phyloP scores from a whole-genome alignment of 1,139 yeast genomes.

The Nakaseomyces uthaithaninus region DNA sequence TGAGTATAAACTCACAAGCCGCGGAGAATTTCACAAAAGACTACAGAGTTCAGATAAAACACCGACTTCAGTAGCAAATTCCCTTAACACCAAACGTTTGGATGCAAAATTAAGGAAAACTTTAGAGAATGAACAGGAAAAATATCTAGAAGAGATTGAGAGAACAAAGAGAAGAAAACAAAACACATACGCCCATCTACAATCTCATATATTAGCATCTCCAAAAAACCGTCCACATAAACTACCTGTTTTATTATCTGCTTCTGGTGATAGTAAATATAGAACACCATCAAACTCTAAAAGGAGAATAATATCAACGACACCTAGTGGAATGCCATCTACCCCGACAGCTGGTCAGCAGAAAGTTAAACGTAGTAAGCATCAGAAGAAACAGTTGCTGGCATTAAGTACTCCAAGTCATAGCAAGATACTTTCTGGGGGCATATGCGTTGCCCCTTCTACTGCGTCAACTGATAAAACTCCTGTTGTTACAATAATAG shows the following conservation, averaged over 20 bases:
- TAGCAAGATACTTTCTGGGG: constrained; percentile 18
- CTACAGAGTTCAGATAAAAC: constrained; percentile 13
- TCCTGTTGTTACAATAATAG: constrained; percentile 5
- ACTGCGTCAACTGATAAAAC: constrained; percentile 9
- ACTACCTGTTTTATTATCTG: constrained; percentile 29
- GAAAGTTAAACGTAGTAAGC: not conserved
- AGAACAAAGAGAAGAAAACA: constrained; percentile 16
- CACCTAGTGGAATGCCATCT: constrained; percentile 14
- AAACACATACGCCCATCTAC: constrained; percentile 28
- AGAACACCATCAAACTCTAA: constrained; percentile 25
- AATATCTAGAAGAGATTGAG: constrained; percentile 8
- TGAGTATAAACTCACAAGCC: constrained; percentile 25
- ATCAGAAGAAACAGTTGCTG: not conserved
- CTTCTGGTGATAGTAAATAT: constrained; percentile 20
- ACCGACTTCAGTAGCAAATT: constrained; percentile 10
- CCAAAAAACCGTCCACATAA: constrained; percentile 25
- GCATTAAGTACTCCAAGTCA: constrained; percentile 24
- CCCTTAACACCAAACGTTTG: constrained; percentile 14
- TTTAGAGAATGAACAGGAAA: constrained; percentile 22
- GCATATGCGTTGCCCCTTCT: not conserved
- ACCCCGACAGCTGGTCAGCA: constrained; percentile 10
- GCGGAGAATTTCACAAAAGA: constrained; percentile 20
- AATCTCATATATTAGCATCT: constrained; percentile 28
- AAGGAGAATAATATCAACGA: constrained; percentile 12
- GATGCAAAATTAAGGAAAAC: constrained; percentile 26